Evolutionary conservation across 108 stramenopile genomes (phyloP).

Genomic region (Aurantiochytrium sp.): DNA sequence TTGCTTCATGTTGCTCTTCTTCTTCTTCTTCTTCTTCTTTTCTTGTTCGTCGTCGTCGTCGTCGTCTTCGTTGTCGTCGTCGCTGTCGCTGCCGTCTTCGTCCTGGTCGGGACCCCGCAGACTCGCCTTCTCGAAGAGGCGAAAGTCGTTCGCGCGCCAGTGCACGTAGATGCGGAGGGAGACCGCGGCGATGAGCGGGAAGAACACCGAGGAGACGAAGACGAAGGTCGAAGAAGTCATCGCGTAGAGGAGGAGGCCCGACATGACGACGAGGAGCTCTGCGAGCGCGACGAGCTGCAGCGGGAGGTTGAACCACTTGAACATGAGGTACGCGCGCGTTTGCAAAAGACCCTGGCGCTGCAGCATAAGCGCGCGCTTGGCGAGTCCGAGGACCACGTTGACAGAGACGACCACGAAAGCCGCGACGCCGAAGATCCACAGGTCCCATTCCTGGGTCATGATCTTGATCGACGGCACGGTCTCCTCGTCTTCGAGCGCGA

Average conservation of each 20-base stretch:
- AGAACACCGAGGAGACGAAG: neutral
- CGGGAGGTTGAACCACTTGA: neutral
- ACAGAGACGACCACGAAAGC: neutral
- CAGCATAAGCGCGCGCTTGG: neutral
- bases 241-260: neutral
- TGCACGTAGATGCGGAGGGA: neutral
- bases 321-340: neutral
- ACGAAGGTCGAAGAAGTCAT: neutral
- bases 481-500: neutral
- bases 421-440: neutral
- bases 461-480: neutral
- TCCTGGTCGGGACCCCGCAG: neutral
- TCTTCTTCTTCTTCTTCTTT: too few relatives aligned
- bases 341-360: neutral
- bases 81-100: neutral
- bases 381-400: neutral
- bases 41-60: neutral
- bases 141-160: neutral
- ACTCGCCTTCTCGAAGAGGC: neutral
- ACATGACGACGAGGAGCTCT: slow-evolving; percentile 14
- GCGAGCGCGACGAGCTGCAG: slow-evolving; percentile 8
- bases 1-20: too few relatives aligned
- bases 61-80: neutral
- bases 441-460: neutral
- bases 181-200: neutral